These are phyloP conservation scores for Cercospora brassicicola DNA, from an alignment of 2,329 filamentous ascomycete species.

Conservation along the genomic window DNA sequence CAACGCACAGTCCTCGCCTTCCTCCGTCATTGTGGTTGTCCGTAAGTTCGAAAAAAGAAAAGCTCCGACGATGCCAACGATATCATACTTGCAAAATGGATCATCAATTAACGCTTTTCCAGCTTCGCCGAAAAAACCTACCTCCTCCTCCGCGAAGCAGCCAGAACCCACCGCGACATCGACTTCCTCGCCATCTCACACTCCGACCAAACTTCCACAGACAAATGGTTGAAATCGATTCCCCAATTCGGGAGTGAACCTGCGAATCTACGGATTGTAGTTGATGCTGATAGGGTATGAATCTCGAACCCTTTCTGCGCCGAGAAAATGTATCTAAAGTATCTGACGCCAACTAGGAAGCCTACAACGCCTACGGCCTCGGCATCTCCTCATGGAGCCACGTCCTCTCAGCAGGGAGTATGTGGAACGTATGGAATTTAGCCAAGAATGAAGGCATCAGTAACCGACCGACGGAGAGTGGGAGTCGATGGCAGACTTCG, in stretches of 20 bases:
- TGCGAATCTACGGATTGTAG: conserved; percentile 59
- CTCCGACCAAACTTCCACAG: conserved; percentile 54
- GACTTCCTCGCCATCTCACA: conserved; percentile 65
- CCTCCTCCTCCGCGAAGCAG: conserved; percentile 54
- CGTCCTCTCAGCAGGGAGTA: conserved; percentile 58
- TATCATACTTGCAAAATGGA: no score
- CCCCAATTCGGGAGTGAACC: conserved; percentile 52
- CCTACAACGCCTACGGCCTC: conserved; percentile 62
- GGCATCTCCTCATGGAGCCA: conserved; percentile 63
- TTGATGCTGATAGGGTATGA: conserved; percentile 47
- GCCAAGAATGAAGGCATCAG: conserved; percentile 65
- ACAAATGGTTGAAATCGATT: conserved; percentile 55
- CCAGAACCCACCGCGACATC: conserved; percentile 52
- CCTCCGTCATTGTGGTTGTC: conserved; percentile 71
- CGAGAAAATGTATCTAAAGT: no score
- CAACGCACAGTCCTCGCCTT: conserved; percentile 66
- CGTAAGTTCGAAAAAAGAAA: conserved; percentile 35
- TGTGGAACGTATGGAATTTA: conserved; percentile 60
- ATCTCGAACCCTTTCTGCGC: no score
- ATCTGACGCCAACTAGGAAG: conserved; percentile 41
- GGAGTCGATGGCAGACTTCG: conserved; percentile 66
- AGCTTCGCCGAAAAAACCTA: conserved; percentile 56
- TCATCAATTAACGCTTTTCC: background rate
- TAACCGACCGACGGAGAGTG: conserved; percentile 65
- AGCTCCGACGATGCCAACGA: background rate